Conservation (phyloP, 2,329 filamentous ascomycete genomes). For the Madurella mycetomatis region DNA sequence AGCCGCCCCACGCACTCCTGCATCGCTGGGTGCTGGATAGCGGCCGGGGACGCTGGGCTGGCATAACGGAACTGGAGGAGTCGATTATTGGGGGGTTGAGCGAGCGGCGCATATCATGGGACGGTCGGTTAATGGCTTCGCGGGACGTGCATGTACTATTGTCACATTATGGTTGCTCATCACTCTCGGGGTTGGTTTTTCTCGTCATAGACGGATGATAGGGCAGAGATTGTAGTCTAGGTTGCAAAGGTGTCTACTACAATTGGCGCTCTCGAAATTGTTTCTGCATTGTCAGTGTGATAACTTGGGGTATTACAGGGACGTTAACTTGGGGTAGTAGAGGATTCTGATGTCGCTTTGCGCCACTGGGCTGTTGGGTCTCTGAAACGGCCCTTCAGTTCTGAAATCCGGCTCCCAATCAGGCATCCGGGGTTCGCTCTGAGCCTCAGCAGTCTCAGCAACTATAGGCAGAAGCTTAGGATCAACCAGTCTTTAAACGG, state of each 20-base stretch:
- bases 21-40: not conserved
- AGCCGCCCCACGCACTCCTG: slow-evolving; percentile 1
- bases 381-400: no score
- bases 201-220: slow-evolving; percentile 46
- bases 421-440: no score
- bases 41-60: slow-evolving; percentile 10
- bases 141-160: slow-evolving; percentile 48
- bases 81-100: slow-evolving; percentile 17
- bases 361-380: no score
- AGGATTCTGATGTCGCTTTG: no score
- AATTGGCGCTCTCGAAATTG: no score
- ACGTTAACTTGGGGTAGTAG: no score
- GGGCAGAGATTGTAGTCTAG: slow-evolving; percentile 41
- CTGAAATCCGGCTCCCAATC: no score
- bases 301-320: no score
- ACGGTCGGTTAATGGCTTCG: slow-evolving; percentile 27
- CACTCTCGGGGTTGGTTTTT: slow-evolving; percentile 33
- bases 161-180: slow-evolving; percentile 41
- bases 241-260: slow-evolving; percentile 33
- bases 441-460: no score
- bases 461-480: no score
- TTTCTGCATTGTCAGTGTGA: no score
- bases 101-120: slow-evolving; percentile 23
- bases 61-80: slow-evolving; percentile 9
- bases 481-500: no score